These are phyloP conservation scores for Phytopythium delawarense DNA, from an alignment of 352 stramenopile genomes.

Conservation along the genomic window DNA sequence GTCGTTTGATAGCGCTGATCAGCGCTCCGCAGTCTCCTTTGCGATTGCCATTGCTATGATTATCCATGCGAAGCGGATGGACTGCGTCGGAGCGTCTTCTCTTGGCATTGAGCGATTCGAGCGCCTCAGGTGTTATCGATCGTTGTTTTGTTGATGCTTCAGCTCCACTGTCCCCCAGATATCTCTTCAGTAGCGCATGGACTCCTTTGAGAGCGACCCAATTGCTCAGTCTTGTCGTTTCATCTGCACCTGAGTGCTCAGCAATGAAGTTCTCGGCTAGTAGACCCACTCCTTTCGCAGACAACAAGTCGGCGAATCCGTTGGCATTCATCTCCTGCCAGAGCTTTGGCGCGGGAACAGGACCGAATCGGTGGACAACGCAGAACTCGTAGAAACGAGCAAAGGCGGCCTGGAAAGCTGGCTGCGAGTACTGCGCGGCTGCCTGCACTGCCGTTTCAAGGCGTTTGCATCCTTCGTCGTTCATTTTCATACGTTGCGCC, in stretches of 20 bases:
- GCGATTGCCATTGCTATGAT: neutral
- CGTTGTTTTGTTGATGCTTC: neutral
- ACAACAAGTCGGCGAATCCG: slow-evolving; percentile 36
- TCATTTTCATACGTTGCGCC: slow-evolving; percentile 2
- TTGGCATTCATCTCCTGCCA: slow-evolving; percentile 50
- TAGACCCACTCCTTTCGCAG: slow-evolving; percentile 29
- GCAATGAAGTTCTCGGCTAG: slow-evolving; percentile 37
- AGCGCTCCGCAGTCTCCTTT: neutral
- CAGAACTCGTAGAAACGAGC: slow-evolving; percentile 48
- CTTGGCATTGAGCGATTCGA: neutral
- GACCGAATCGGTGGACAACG: slow-evolving; percentile 35
- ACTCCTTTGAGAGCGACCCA: slow-evolving; percentile 30
- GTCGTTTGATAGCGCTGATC: slow-evolving; percentile 10
- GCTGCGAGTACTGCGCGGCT: slow-evolving; percentile 26
- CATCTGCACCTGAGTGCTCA: neutral
- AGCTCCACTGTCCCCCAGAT: slow-evolving; percentile 1
- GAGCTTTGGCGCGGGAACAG: slow-evolving; percentile 23
- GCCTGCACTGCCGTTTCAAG: slow-evolving; percentile 24
- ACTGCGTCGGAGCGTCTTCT: neutral
- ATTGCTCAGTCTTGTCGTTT: neutral
- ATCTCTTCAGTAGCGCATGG: slow-evolving; percentile 19
- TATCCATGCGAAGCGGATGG: neutral
- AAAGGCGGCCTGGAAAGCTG: slow-evolving; percentile 25
- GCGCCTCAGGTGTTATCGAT: neutral
- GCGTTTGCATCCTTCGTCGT: slow-evolving; percentile 25